Conservation (phyloP, 257 asterid genomes). For the Fraxinus pennsylvanica region DNA sequence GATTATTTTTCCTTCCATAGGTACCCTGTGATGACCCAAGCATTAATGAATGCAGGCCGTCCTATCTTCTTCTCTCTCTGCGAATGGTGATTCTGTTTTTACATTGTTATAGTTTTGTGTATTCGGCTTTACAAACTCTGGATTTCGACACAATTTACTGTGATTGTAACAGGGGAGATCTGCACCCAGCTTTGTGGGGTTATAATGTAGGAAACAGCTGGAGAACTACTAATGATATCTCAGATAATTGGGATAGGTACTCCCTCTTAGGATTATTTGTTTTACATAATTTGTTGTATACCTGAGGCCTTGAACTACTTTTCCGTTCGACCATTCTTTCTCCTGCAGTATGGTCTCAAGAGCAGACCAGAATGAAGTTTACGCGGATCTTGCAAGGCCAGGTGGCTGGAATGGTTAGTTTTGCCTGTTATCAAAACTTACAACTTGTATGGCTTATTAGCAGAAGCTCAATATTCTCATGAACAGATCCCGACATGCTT, state of each 20-base stretch:
- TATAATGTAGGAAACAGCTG: constrained; percentile 74
- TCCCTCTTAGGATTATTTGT: neutral
- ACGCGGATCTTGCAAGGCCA: constrained; percentile 77
- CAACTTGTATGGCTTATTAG: constrained; percentile 3
- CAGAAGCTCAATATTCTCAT: neutral
- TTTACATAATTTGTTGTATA: neutral
- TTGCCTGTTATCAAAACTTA: neutral
- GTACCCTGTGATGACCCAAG: constrained; percentile 83
- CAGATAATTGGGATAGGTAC: constrained; percentile 85
- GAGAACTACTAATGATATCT: constrained; percentile 86
- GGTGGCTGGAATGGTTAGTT: constrained; percentile 97
- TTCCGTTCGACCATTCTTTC: constrained; percentile 6
- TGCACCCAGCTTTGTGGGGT: constrained; percentile 95
- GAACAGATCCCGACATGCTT: constrained; percentile 91
- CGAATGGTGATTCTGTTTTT: constrained; percentile 64
- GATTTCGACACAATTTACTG: neutral
- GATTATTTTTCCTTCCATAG: constrained; percentile 34
- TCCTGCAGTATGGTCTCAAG: constrained; percentile 71
- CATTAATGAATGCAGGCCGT: constrained; percentile 72
- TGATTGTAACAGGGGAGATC: constrained; percentile 69
- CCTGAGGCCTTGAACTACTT: neutral
- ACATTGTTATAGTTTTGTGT: neutral
- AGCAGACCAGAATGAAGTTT: constrained; percentile 91
- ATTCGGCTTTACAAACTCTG: neutral
- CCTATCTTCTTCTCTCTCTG: constrained; percentile 81